Evolutionary conservation across 805 yeast genomes (phyloP).

Genomic region (Metschnikowia koreensis): DNA sequence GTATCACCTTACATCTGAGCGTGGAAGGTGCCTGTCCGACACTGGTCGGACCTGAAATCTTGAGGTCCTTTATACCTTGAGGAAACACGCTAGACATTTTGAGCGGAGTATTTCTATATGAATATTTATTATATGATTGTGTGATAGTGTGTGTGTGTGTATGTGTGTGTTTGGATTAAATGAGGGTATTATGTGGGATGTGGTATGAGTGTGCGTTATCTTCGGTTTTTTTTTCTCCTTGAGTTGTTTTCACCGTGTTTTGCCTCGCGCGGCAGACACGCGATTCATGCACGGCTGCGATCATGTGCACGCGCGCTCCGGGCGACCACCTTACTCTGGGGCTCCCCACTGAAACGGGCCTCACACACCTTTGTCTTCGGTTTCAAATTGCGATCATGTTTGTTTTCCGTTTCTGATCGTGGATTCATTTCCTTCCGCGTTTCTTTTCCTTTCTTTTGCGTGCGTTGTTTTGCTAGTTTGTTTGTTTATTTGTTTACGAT

Average conservation of each 20-base stretch:
- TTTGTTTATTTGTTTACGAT: too few relatives aligned
- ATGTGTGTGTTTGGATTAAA: background rate
- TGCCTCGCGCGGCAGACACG: conserved; percentile 9
- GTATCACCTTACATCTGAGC: conserved; percentile 33
- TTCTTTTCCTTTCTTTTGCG: background rate
- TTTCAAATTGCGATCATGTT: too few relatives aligned
- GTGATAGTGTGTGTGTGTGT: background rate
- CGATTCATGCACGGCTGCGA: conserved; percentile 7
- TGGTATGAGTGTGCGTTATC: background rate
- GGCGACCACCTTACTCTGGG: background rate
- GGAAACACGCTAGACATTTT: conserved; percentile 15
- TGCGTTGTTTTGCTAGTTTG: too few relatives aligned
- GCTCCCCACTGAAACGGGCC: background rate
- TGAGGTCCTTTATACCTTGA: conserved; percentile 18
- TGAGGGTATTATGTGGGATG: background rate
- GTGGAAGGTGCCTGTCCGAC: conserved; percentile 14
- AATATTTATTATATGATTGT: too few relatives aligned
- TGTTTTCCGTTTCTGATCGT: too few relatives aligned
- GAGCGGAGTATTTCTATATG: too few relatives aligned
- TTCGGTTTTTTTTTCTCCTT: background rate
- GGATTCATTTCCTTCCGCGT: background rate
- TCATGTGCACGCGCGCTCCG: background rate
- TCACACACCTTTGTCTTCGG: background rate
- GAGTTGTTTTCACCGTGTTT: conserved; percentile 9
- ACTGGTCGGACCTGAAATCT: conserved; percentile 21